Conservation (phyloP, 139 green algal genomes). For the Coelastrella sp. region DNA sequence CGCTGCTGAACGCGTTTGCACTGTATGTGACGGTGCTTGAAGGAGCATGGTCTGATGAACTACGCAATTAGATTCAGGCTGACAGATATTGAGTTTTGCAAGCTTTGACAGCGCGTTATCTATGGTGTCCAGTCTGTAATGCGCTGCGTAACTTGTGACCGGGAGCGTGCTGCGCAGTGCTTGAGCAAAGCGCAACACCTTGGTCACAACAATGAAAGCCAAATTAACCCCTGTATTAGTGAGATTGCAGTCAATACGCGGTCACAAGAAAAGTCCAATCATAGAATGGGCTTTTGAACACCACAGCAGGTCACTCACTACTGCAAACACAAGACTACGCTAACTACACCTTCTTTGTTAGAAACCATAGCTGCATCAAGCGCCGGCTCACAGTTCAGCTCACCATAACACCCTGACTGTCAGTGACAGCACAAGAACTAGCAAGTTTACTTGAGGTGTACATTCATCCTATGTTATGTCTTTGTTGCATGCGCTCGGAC, state of each 20-base stretch:
- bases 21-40: not conserved
- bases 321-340: too few relatives aligned
- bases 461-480: not conserved
- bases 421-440: not conserved
- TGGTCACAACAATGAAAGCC: not conserved
- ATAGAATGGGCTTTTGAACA: too few relatives aligned
- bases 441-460: not conserved
- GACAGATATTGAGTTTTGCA: not conserved
- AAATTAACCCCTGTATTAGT: not conserved
- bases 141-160: not conserved
- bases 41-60: not conserved
- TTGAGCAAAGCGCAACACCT: not conserved
- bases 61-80: too few relatives aligned
- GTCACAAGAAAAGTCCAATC: too few relatives aligned
- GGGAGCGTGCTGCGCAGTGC: not conserved
- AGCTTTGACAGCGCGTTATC: not conserved
- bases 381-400: slow-evolving; percentile 4
- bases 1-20: not conserved
- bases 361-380: too few relatives aligned
- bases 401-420: not conserved
- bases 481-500: too few relatives aligned
- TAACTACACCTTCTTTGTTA: too few relatives aligned
- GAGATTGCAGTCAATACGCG: not conserved
- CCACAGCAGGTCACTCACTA: too few relatives aligned
- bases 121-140: not conserved